phyloP scores from a whole-genome alignment of 345 rosid species.

The Citrus mangshanensis region DNA sequence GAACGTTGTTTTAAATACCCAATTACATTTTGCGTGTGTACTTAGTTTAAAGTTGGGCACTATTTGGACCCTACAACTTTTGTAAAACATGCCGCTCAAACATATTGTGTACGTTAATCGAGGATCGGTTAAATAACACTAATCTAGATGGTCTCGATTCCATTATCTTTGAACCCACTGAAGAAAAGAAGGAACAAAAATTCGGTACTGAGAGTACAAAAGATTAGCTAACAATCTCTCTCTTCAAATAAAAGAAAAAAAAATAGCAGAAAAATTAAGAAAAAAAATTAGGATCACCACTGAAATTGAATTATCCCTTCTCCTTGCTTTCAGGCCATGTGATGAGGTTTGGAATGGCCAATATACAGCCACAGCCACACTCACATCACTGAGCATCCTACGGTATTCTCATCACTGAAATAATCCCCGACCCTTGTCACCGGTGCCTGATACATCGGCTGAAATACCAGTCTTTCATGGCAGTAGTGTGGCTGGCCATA shows the following conservation, averaged over 20 bases:
- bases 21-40: neutral
- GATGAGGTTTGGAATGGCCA: neutral
- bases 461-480: conserved; percentile 17
- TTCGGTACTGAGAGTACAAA: neutral
- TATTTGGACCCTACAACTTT: neutral
- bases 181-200: neutral
- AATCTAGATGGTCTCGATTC: neutral
- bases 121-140: neutral
- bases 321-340: neutral
- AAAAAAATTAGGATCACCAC: neutral
- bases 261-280: too few relatives aligned
- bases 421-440: conserved; percentile 41
- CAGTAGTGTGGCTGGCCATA: conserved; percentile 19
- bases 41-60: neutral
- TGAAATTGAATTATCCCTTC: neutral
- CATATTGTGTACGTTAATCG: neutral
- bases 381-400: conserved; percentile 61
- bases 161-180: neutral
- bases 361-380: neutral
- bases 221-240: neutral
- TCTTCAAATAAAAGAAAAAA: neutral
- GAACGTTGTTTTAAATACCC: neutral
- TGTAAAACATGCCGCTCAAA: neutral
- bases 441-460: conserved; percentile 25
- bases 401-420: conserved; percentile 57